phyloP scores from a whole-genome alignment of 176 grass and related monocot genomes.

The Miscanthus lutarioriparius region DNA sequence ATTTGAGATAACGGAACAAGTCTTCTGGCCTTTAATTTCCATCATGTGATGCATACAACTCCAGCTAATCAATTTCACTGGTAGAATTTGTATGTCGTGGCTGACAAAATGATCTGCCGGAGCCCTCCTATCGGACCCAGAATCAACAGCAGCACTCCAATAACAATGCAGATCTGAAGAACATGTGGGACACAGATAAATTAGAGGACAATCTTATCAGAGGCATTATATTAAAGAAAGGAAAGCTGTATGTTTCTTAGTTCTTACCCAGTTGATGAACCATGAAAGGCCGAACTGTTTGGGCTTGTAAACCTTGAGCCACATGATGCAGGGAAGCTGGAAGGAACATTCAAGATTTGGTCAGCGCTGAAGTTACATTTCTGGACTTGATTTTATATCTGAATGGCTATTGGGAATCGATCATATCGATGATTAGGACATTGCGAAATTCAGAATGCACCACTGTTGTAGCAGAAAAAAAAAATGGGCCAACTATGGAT shows the following conservation, averaged over 20 bases:
- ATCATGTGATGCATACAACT: too few relatives aligned
- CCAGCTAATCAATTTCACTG: conserved; percentile 30
- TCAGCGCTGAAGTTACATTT: background rate
- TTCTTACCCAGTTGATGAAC: conserved; percentile 78
- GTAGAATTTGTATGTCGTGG: conserved; percentile 65
- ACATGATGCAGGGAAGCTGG: conserved; percentile 92
- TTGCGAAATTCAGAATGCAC: background rate
- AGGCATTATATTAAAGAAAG: background rate
- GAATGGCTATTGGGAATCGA: too few relatives aligned
- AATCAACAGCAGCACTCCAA: conserved; percentile 68
- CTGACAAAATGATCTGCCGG: conserved; percentile 63
- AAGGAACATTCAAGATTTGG: background rate
- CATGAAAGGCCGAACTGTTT: conserved; percentile 77
- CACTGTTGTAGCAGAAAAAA: background rate
- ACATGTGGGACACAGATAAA: background rate
- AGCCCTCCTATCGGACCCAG: conserved; percentile 79
- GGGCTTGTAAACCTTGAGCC: conserved; percentile 85
- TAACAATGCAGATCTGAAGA: conserved; percentile 83
- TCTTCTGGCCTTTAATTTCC: background rate
- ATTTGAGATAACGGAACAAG: background rate
- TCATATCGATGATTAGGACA: background rate
- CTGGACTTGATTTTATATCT: background rate
- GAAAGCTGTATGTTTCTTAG: background rate
- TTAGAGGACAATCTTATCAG: background rate
- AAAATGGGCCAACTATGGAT: background rate